Evolutionary conservation across 148 eudicot species (phyloP).

Genomic region (Bassia scoparia): DNA sequence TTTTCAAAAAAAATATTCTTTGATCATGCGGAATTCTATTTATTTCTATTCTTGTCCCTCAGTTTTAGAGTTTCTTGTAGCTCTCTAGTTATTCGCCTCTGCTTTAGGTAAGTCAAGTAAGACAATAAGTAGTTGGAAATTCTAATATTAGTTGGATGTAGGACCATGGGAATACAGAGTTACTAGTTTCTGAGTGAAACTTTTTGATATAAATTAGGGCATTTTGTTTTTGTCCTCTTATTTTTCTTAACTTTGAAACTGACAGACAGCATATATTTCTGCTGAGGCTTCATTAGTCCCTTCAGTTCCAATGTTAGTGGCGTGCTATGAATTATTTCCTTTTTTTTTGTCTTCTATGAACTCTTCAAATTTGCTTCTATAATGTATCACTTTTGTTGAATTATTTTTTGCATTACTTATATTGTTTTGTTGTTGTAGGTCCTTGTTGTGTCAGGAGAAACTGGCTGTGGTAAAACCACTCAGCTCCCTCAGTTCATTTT

Average conservation of each 20-base stretch:
- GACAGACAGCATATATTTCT: neutral
- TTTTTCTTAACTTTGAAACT: neutral
- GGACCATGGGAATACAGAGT: too few relatives aligned
- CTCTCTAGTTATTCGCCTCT: neutral
- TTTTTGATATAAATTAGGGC: too few relatives aligned
- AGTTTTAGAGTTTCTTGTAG: neutral
- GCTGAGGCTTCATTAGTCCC: neutral
- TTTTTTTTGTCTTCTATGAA: neutral
- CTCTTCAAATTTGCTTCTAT: neutral
- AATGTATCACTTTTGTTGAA: neutral
- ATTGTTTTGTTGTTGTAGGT: conserved; percentile 45
- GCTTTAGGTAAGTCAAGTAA: neutral
- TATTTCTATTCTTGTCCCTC: neutral
- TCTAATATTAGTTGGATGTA: too few relatives aligned
- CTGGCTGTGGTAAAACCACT: conserved; percentile 98
- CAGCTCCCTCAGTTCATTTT: conserved; percentile 93
- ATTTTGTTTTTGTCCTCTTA: too few relatives aligned
- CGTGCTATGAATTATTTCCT: neutral
- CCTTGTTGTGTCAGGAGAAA: conserved; percentile 97
- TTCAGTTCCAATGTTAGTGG: neutral
- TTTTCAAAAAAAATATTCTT: too few relatives aligned
- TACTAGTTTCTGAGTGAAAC: too few relatives aligned
- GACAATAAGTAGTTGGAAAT: too few relatives aligned
- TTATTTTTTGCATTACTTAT: conserved; percentile 2
- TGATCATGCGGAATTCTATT: neutral